These are phyloP conservation scores for Furcasterigmium sp. DNA, from an alignment of 2,329 filamentous ascomycete genomes.

Conservation along the genomic window DNA sequence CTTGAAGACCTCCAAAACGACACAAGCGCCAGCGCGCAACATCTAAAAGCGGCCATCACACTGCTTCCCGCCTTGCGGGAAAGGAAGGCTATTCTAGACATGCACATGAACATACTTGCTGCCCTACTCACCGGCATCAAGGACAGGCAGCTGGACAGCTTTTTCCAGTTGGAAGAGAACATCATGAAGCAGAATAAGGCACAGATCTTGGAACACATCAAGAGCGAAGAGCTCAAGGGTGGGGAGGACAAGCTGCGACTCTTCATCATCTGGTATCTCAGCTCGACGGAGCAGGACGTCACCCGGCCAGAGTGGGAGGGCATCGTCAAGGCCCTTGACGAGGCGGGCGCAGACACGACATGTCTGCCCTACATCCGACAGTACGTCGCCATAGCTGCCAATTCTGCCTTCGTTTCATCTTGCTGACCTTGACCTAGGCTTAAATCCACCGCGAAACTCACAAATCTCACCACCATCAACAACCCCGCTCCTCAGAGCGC, in stretches of 20 bases:
- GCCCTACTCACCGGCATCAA: slow-evolving; percentile 62
- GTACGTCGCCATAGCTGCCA: slow-evolving; percentile 39
- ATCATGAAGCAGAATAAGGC: slow-evolving; percentile 86
- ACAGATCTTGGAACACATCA: slow-evolving; percentile 83
- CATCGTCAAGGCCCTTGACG: slow-evolving; percentile 78
- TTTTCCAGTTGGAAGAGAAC: slow-evolving; percentile 90
- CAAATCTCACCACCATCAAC: slow-evolving; percentile 89
- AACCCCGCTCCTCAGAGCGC: slow-evolving; percentile 61
- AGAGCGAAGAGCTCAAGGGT: slow-evolving; percentile 68
- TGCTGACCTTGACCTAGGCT: slow-evolving; percentile 47
- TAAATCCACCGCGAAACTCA: slow-evolving; percentile 94
- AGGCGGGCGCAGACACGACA: slow-evolving; percentile 69
- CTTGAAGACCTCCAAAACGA: slow-evolving; percentile 92
- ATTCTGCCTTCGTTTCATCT: background rate
- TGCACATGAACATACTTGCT: slow-evolving; percentile 95
- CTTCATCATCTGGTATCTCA: slow-evolving; percentile 96
- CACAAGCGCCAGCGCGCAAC: slow-evolving; percentile 81
- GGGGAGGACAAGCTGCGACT: slow-evolving; percentile 83
- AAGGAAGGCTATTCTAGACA: slow-evolving; percentile 87
- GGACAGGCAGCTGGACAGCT: slow-evolving; percentile 90
- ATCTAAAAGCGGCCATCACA: slow-evolving; percentile 93
- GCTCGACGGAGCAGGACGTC: slow-evolving; percentile 78
- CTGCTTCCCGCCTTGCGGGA: slow-evolving; percentile 87
- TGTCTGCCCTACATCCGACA: slow-evolving; percentile 83
- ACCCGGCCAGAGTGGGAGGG: slow-evolving; percentile 75